phyloP scores from a whole-genome alignment of 495 filamentous ascomycete species.

The Neurospora terricola region DNA sequence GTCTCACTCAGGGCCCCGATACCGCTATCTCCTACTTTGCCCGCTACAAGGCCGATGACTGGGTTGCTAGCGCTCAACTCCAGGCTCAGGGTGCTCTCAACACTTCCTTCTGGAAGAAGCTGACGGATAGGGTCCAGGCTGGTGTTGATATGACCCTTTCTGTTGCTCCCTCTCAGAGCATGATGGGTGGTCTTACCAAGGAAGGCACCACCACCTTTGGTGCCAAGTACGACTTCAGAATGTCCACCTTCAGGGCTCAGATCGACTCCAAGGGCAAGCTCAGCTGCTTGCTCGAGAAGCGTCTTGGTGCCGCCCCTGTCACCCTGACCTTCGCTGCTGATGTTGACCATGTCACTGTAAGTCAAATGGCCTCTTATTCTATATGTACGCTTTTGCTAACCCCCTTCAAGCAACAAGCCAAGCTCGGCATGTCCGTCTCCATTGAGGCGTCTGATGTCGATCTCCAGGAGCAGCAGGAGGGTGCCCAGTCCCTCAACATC shows the following conservation, averaged over 20 bases:
- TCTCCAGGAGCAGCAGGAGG: conserved; percentile 84
- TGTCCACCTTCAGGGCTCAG: conserved; percentile 89
- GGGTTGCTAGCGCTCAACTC: conserved; percentile 81
- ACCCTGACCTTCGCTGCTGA: conserved; percentile 91
- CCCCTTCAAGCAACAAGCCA: conserved; percentile 69
- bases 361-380: conserved; percentile 16
- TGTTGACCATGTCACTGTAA: conserved; percentile 92
- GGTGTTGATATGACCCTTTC: conserved; percentile 91
- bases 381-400: conserved; percentile 11
- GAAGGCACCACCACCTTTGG: conserved; percentile 87
- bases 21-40: conserved; percentile 78
- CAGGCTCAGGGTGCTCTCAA: conserved; percentile 74
- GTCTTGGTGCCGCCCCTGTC: conserved; percentile 72
- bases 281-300: conserved; percentile 88
- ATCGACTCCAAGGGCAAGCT: conserved; percentile 91
- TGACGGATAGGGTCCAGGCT: conserved; percentile 93
- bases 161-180: conserved; percentile 55
- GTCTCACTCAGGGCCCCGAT: conserved; percentile 68
- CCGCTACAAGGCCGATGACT: conserved; percentile 80
- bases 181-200: conserved; percentile 64
- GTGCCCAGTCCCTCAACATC: conserved; percentile 40
- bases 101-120: conserved; percentile 87
- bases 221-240: conserved; percentile 96
- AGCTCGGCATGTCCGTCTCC: conserved; percentile 87
- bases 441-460: conserved; percentile 87